Conservation (phyloP, 169 alveolate species). For the Cryptosporidium parvum region DNA sequence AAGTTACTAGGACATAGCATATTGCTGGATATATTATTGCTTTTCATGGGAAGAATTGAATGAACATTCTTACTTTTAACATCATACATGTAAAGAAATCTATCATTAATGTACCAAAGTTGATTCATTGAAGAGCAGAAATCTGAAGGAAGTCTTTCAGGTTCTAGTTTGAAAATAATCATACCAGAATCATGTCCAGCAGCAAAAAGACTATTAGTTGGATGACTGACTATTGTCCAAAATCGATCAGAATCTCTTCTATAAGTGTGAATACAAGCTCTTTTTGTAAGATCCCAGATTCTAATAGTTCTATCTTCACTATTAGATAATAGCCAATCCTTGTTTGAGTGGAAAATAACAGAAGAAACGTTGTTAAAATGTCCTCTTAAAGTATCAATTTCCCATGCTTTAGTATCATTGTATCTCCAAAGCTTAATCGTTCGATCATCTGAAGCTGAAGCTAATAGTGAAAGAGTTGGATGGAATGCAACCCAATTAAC, state of each 20-base stretch:
- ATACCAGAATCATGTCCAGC: constrained; percentile 95
- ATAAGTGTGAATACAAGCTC: constrained; percentile 89
- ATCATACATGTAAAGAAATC: constrained; percentile 84
- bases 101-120: constrained; percentile 84
- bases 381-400: constrained; percentile 93
- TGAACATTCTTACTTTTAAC: constrained; percentile 77
- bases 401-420: constrained; percentile 92
- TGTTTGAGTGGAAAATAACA: constrained; percentile 91
- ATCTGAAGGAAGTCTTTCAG: constrained; percentile 88
- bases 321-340: constrained; percentile 90
- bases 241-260: constrained; percentile 94
- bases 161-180: constrained; percentile 92
- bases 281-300: constrained; percentile 94
- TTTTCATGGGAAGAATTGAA: constrained; percentile 76
- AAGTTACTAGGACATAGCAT: constrained; percentile 42
- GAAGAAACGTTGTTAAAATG: constrained; percentile 95
- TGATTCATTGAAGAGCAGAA: constrained; percentile 75
- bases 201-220: constrained; percentile 90
- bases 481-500: constrained; percentile 96
- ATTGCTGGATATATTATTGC: constrained; percentile 49
- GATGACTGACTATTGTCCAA: constrained; percentile 94
- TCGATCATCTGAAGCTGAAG: constrained; percentile 96
- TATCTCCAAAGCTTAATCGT: constrained; percentile 94
- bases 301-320: constrained; percentile 95
- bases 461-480: constrained; percentile 89